Percentiles rank a stretch among this genome's conserved stretches.
Conservation (phyloP, 345 rosid genomes). For the Lepidium aucheri region DNA sequence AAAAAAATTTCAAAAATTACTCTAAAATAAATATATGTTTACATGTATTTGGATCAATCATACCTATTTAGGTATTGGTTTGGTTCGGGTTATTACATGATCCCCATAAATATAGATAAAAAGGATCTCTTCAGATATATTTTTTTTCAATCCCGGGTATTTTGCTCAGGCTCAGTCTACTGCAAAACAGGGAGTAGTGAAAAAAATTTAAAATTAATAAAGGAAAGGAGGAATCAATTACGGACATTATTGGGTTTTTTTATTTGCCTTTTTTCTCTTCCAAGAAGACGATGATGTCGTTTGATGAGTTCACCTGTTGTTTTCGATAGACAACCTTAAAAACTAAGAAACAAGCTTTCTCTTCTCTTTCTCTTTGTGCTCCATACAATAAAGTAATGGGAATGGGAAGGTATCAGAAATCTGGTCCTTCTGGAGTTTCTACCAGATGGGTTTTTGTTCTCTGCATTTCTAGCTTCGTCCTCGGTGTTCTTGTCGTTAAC, state of each 20-base stretch:
- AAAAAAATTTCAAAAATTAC: too few relatives aligned
- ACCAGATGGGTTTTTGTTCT: constrained; percentile 45
- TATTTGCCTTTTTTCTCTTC: not conserved
- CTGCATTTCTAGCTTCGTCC: constrained; percentile 64
- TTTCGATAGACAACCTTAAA: constrained; percentile 27
- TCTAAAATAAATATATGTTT: too few relatives aligned
- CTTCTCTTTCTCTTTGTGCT: not conserved
- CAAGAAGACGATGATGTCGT: constrained; percentile 16
- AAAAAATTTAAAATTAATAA: not conserved
- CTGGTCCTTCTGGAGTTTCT: constrained; percentile 45
- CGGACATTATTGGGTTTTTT: constrained; percentile 12
- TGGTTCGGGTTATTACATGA: too few relatives aligned
- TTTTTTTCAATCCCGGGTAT: too few relatives aligned
- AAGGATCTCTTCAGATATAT: too few relatives aligned
- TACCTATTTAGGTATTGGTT: too few relatives aligned
- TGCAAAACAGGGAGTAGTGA: constrained; percentile 6
- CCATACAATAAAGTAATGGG: constrained; percentile 5
- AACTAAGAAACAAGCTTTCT: constrained; percentile 14
- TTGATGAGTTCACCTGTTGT: constrained; percentile 20
- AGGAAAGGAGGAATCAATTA: constrained; percentile 13
- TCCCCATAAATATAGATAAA: too few relatives aligned
- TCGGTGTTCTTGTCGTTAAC: constrained; percentile 40
- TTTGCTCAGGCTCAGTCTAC: too few relatives aligned
- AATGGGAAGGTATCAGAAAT: constrained; percentile 30
- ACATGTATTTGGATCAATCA: too few relatives aligned